These are phyloP conservation scores for Kwoniella pini DNA, from an alignment of 768 basidiomycete species.

Conservation along the genomic window DNA sequence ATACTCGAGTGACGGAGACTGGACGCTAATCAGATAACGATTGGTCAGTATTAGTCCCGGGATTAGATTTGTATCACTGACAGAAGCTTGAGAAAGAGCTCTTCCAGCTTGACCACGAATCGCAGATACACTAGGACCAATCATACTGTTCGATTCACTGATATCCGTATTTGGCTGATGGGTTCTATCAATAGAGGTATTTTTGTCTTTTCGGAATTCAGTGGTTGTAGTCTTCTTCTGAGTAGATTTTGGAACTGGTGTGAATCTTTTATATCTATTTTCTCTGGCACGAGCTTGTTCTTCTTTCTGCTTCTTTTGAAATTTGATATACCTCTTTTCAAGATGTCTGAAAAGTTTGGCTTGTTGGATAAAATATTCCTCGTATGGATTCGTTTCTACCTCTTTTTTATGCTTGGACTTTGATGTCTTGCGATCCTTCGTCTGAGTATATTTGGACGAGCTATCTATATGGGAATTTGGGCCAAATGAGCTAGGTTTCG, in stretches of 20 bases:
- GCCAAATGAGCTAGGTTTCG: too few species aligned
- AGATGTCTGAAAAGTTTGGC: conserved; percentile 31
- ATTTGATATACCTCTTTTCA: conserved; percentile 36
- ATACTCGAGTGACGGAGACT: conserved; percentile 2
- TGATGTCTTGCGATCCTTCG: not conserved
- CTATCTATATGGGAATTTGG: too few species aligned
- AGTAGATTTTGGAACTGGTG: not conserved
- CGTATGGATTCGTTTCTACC: conserved; percentile 9
- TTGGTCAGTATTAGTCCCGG: not conserved
- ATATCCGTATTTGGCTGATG: not conserved
- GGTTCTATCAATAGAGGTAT: not conserved
- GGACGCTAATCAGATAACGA: conserved; percentile 5
- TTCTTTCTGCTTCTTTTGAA: conserved; percentile 25
- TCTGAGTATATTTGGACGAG: too few species aligned
- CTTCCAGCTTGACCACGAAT: not conserved
- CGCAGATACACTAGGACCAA: conserved; percentile 10
- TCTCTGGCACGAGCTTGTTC: conserved; percentile 27
- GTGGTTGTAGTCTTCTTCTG: conserved; percentile 2
- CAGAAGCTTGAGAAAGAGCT: not conserved
- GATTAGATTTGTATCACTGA: too few species aligned
- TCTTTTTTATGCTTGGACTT: not conserved
- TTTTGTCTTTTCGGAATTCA: not conserved
- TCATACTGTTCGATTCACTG: conserved; percentile 13
- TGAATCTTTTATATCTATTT: not conserved
- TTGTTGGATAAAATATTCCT: conserved; percentile 41